A percentile compares a stretch with the other conserved stretches of the same genome.
Conservation (phyloP, 495 filamentous ascomycete species). For the Penicillium simplicissimum region DNA sequence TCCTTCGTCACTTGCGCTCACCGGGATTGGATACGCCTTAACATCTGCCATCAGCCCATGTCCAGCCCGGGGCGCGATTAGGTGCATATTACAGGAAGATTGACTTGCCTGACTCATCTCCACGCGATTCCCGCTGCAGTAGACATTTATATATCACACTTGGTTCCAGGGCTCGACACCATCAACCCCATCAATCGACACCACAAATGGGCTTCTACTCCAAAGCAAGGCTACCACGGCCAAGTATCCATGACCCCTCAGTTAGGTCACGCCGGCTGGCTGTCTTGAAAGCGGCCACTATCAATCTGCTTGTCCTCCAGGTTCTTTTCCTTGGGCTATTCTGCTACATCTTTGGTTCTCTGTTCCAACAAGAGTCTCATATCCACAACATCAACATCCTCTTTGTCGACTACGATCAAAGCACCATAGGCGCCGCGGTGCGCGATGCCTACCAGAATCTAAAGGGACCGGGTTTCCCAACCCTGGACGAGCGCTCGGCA, state of each 20-base stretch:
- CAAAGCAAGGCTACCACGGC: conserved; percentile 23
- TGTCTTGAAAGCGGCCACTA: conserved; percentile 19
- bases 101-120: no score
- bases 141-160: background rate
- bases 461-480: conserved; percentile 38
- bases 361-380: conserved; percentile 41
- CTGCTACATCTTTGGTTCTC: conserved; percentile 48
- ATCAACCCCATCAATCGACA: background rate
- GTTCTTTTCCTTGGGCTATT: conserved; percentile 48
- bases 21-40: no score
- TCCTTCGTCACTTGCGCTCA: no score
- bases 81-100: no score
- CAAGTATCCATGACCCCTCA: conserved; percentile 26
- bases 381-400: conserved; percentile 46
- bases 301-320: conserved; percentile 28
- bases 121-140: no score
- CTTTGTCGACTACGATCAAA: conserved; percentile 55
- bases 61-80: no score
- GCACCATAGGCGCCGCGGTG: conserved; percentile 44
- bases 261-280: conserved; percentile 25
- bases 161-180: background rate
- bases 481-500: conserved; percentile 35
- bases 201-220: conserved; percentile 24
- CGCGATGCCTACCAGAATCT: conserved; percentile 43
- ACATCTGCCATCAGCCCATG: no score